Evolutionary conservation across 192 early-diverging fungal genomes (phyloP).

Genomic region (Entrophospora sp.): DNA sequence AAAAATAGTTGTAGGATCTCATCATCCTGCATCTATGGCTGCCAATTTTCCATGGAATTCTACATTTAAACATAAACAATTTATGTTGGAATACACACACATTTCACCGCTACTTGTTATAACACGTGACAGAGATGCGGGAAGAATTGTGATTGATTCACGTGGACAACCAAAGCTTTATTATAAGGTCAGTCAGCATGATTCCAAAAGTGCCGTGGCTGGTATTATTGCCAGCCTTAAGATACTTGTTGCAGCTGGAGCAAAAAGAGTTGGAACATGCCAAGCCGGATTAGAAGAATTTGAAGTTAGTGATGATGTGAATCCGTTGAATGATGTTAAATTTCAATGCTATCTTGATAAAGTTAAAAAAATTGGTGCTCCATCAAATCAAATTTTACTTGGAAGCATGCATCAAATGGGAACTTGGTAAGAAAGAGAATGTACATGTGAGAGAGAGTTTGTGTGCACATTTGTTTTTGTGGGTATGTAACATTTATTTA

Average conservation of each 20-base stretch:
- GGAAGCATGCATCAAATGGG: conserved; percentile 64
- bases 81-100: conserved; percentile 40
- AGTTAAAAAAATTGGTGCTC: conserved; percentile 26
- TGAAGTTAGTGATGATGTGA: conserved; percentile 21
- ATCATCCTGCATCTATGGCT: conserved; percentile 44
- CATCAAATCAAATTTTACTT: conserved; percentile 25
- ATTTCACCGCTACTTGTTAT: conserved; percentile 45
- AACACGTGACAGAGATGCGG: conserved; percentile 53
- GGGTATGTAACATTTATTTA: background rate
- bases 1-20: conserved; percentile 51
- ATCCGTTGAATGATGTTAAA: conserved; percentile 28
- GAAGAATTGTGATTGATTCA: conserved; percentile 33
- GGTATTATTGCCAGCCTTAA: conserved; percentile 38
- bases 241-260: conserved; percentile 58
- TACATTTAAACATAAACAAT: conserved; percentile 41
- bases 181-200: conserved; percentile 45
- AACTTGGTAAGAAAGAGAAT: conserved; percentile 47
- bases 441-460: too few relatives aligned
- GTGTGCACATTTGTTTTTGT: background rate
- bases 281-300: conserved; percentile 41
- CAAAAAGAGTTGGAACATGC: conserved; percentile 42
- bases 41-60: conserved; percentile 38
- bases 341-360: conserved; percentile 23
- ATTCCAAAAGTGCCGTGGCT: conserved; percentile 33
- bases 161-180: conserved; percentile 35